Evolutionary conservation across 805 yeast species (phyloP).

Genomic region (Zygoascus tannicola): DNA sequence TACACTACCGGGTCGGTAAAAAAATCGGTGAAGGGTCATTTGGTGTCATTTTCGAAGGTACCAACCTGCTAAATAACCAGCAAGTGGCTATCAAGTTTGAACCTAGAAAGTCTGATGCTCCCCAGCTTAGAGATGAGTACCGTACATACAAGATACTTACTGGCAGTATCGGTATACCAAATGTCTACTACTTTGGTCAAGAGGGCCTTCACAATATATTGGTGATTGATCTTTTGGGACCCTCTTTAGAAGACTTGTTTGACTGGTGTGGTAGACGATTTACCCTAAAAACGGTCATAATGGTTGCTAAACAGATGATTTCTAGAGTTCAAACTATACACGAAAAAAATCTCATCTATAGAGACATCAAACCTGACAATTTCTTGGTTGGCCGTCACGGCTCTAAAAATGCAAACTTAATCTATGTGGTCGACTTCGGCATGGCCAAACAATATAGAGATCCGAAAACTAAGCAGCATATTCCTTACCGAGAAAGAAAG

Average conservation of each 20-base stretch:
- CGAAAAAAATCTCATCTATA: slow-evolving; percentile 79
- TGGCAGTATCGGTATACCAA: slow-evolving; percentile 81
- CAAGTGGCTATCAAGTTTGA: slow-evolving; percentile 94
- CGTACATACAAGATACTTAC: slow-evolving; percentile 83
- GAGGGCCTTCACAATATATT: slow-evolving; percentile 94
- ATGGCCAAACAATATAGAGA: slow-evolving; percentile 98
- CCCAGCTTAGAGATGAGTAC: slow-evolving; percentile 93
- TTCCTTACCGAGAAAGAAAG: slow-evolving; percentile 93
- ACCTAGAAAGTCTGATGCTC: slow-evolving; percentile 95
- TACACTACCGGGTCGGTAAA: slow-evolving; percentile 93
- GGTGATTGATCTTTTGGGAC: slow-evolving; percentile 91
- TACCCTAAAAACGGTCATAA: slow-evolving; percentile 78
- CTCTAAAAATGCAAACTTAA: slow-evolving; percentile 70
- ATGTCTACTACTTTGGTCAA: slow-evolving; percentile 97
- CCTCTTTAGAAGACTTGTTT: slow-evolving; percentile 89
- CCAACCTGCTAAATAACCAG: slow-evolving; percentile 80
- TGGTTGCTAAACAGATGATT: slow-evolving; percentile 93
- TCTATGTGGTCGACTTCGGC: slow-evolving; percentile 92
- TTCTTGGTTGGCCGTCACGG: slow-evolving; percentile 87
- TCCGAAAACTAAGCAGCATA: slow-evolving; percentile 90
- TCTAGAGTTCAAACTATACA: slow-evolving; percentile 78
- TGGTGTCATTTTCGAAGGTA: slow-evolving; percentile 95
- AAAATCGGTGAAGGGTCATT: slow-evolving; percentile 98
- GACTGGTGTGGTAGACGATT: slow-evolving; percentile 98
- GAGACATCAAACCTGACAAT: slow-evolving; percentile 97